Evolutionary conservation across 2,329 filamentous ascomycete genomes (phyloP).

Genomic region (Dichotomopilus funicola): DNA sequence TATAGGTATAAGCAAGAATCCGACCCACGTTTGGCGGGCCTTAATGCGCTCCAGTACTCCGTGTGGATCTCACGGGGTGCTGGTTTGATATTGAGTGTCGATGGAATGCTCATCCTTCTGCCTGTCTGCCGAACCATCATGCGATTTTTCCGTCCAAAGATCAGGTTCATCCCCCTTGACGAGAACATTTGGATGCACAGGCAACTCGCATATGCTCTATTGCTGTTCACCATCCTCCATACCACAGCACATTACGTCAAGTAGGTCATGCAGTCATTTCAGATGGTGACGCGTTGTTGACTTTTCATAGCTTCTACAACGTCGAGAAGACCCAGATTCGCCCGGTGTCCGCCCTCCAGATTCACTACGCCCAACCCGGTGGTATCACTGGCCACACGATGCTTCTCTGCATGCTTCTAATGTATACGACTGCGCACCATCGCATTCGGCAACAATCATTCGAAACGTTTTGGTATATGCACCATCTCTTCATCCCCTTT

Average conservation of each 20-base stretch:
- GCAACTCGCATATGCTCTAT: conserved; percentile 82
- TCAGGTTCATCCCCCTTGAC: conserved; percentile 85
- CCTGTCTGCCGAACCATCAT: conserved; percentile 93
- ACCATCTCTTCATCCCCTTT: conserved; percentile 97
- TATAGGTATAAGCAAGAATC: conserved; percentile 69
- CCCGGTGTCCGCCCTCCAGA: conserved; percentile 72
- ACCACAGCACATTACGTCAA: conserved; percentile 87
- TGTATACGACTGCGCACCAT: conserved; percentile 92
- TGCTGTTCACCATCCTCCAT: conserved; percentile 76
- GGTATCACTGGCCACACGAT: conserved; percentile 96
- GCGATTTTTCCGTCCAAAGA: conserved; percentile 75
- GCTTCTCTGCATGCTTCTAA: conserved; percentile 97
- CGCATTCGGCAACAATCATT: conserved; percentile 95
- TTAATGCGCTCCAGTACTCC: conserved; percentile 79
- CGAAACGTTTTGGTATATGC: conserved; percentile 98
- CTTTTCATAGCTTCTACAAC: conserved; percentile 73
- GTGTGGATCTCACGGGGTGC: conserved; percentile 97
- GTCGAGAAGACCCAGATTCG: conserved; percentile 82
- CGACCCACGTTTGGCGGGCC: conserved; percentile 61
- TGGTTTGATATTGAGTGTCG: conserved; percentile 75
- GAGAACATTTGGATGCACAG: conserved; percentile 97
- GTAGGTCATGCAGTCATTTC: conserved; percentile 1
- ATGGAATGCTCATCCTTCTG: conserved; percentile 80
- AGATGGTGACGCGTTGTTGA: neutral
- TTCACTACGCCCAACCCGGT: conserved; percentile 83